Evolutionary conservation across 306 rosid genomes (phyloP).

Genomic region (Castanospermum australe): DNA sequence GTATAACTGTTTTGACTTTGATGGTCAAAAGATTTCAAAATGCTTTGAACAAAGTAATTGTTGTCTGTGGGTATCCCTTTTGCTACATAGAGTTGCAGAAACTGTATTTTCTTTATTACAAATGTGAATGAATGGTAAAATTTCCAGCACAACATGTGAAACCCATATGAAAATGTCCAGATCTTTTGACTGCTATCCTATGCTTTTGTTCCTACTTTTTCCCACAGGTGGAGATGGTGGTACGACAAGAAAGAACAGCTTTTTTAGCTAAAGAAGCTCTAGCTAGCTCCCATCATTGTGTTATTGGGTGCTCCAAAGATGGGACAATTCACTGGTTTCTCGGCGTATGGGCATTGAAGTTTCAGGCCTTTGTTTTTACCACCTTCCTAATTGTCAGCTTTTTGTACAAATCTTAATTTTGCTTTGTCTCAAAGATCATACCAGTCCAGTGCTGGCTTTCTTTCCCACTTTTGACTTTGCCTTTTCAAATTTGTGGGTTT

Average conservation of each 20-base stretch:
- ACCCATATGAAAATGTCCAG: background rate
- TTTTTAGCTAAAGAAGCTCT: slow-evolving; percentile 44
- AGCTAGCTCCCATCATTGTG: background rate
- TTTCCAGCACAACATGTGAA: background rate
- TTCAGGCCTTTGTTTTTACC: slow-evolving; percentile 11
- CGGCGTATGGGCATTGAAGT: slow-evolving; percentile 12
- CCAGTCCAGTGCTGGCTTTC: background rate
- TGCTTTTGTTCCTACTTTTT: background rate
- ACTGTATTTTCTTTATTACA: background rate
- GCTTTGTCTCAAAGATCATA: slow-evolving; percentile 17
- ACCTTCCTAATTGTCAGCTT: slow-evolving; percentile 2
- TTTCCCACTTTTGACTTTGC: background rate
- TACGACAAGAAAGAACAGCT: slow-evolving; percentile 75
- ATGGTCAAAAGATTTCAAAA: background rate
- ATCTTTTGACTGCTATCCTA: slow-evolving; percentile 13
- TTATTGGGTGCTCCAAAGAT: slow-evolving; percentile 29
- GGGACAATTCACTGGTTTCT: slow-evolving; percentile 27
- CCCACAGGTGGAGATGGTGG: slow-evolving; percentile 92
- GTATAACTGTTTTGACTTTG: background rate
- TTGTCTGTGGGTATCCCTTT: background rate
- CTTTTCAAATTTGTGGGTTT: background rate
- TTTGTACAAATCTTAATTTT: slow-evolving; percentile 33
- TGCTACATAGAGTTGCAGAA: background rate
- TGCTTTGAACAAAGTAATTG: background rate
- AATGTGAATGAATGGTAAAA: background rate